Evolutionary conservation across 257 asterid species (phyloP).

Genomic region (Linaria vulgaris): DNA sequence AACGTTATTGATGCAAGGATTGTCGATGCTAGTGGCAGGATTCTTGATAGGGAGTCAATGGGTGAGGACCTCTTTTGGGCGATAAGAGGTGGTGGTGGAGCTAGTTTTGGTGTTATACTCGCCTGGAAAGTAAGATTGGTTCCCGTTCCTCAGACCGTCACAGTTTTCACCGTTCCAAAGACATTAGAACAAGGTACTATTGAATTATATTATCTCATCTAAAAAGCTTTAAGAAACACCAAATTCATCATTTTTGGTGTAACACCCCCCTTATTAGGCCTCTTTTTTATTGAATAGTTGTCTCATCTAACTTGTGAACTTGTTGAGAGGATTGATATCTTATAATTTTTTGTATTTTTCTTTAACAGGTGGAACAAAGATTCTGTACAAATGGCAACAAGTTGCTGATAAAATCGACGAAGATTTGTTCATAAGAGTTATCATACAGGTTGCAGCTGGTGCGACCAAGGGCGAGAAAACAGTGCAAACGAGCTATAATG

Average conservation of each 20-base stretch:
- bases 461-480: slow-evolving; percentile 40
- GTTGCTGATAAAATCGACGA: slow-evolving; percentile 54
- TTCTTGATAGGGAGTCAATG: slow-evolving; percentile 51
- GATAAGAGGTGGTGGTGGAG: slow-evolving; percentile 63
- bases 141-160: slow-evolving; percentile 54
- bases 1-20: slow-evolving; percentile 57
- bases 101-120: slow-evolving; percentile 49
- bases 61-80: slow-evolving; percentile 71
- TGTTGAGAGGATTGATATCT: no score
- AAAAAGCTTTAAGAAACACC: no score
- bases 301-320: no score
- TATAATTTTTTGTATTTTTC: no score
- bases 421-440: slow-evolving; percentile 55
- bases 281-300: no score
- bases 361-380: slow-evolving; percentile 30
- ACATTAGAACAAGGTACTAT: slow-evolving; percentile 34
- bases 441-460: slow-evolving; percentile 34
- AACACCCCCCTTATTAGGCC: no score
- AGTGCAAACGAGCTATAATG: slow-evolving; percentile 41
- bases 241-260: no score
- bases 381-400: slow-evolving; percentile 56
- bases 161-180: slow-evolving; percentile 56
- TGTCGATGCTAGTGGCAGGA: slow-evolving; percentile 47
- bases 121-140: slow-evolving; percentile 58
- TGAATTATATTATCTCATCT: no score